A percentile compares a stretch with the other conserved stretches of the same genome.
phyloP scores from a whole-genome alignment of 164 flowering plant genomes.

The Cinnamomum chago region DNA sequence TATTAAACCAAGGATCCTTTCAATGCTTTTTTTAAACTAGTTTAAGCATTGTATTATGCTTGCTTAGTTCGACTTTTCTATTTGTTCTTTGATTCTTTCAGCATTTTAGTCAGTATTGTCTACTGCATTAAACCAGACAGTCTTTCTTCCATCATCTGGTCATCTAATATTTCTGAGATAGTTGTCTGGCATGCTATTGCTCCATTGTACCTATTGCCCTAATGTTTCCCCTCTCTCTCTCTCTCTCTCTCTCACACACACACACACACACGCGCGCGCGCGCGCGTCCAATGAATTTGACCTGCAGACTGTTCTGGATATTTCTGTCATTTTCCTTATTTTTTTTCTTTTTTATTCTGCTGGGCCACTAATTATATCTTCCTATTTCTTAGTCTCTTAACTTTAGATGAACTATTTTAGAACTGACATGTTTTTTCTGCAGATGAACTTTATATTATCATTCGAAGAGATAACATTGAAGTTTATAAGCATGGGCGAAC shows the following conservation, averaged over 20 bases:
- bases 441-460: slow-evolving; percentile 84
- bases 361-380: no score
- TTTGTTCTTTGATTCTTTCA: no score
- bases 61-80: neutral
- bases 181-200: neutral
- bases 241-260: neutral
- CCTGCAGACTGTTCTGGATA: neutral
- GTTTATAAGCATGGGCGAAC: slow-evolving; percentile 79
- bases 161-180: no score
- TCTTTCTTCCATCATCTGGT: no score
- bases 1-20: no score
- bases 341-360: no score
- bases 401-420: neutral
- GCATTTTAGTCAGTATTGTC: neutral
- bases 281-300: neutral
- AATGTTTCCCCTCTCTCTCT: neutral
- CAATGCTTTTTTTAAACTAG: no score
- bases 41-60: no score
- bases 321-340: neutral
- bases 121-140: neutral
- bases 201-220: neutral
- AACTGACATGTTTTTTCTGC: slow-evolving; percentile 24
- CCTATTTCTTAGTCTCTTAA: no score
- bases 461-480: slow-evolving; percentile 97
- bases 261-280: no score